phyloP scores from a whole-genome alignment of 768 basidiomycete genomes.

The Auricularia cornea region DNA sequence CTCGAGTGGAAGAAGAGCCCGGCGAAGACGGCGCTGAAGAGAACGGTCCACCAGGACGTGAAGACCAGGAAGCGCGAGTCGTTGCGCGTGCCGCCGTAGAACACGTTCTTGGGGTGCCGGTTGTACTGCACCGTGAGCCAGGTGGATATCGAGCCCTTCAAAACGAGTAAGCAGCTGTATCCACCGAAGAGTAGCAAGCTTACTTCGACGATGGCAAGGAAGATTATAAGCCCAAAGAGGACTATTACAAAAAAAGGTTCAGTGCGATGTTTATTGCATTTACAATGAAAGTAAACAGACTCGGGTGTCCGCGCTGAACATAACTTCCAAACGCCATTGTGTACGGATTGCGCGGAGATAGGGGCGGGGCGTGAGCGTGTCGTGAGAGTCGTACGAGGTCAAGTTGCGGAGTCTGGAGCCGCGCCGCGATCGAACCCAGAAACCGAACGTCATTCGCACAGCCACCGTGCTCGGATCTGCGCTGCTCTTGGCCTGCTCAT shows the following conservation, averaged over 20 bases:
- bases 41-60: constrained; percentile 61
- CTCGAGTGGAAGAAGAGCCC: constrained; percentile 46
- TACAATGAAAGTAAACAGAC: constrained; percentile 26
- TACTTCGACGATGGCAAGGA: constrained; percentile 62
- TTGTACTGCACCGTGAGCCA: constrained; percentile 64
- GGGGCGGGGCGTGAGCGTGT: no score
- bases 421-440: no score
- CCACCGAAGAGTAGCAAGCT: constrained; percentile 5
- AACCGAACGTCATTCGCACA: no score
- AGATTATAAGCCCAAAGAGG: constrained; percentile 45
- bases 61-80: constrained; percentile 63
- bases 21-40: constrained; percentile 44
- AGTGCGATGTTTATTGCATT: not conserved
- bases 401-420: not conserved
- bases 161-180: not conserved
- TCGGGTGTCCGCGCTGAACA: constrained; percentile 47
- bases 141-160: constrained; percentile 59
- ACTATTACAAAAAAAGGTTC: constrained; percentile 23
- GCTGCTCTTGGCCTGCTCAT: no score
- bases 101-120: constrained; percentile 33
- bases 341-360: no score
- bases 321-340: constrained; percentile 32
- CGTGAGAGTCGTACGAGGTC: not conserved
- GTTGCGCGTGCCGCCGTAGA: constrained; percentile 42
- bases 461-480: no score